Base-by-base conservation (phyloP, 2,329 filamentous ascomycete species). In the Orbilia ellipsospora region DNA sequence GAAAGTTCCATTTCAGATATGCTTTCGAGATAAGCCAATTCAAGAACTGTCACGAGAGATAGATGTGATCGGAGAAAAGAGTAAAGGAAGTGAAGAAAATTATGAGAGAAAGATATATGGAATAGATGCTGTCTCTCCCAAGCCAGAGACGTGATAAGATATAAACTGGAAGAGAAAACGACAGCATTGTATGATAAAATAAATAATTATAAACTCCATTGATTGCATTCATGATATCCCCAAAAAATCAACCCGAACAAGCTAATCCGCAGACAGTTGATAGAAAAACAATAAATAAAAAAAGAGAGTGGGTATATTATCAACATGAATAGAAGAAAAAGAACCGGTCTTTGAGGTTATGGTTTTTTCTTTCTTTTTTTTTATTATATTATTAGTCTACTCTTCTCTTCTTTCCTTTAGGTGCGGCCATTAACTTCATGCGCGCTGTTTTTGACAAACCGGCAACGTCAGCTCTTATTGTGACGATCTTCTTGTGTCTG, bases 351-450 rank as follows among this genome's bases (percentile, higher is more conserved):
- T 75, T 75, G 16, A n/a, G 28, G 44, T 54, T 12, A 45, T 64
- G n/a, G 56, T 60, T 54, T 62, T 69, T 56, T 52, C 61, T 48
- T 13, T 12, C 45, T 60, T 52, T 23, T 18, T 18, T 56, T 45
- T 52, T 10, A 10, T 57, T 72, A 61, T 10, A 15, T 57, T 72
- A 63, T 73, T 83, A 85, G 79, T 87, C 86, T 73, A 89, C 83
- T 85, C 92, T 96, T 84, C 94, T 90, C 84, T 93, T 89, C 87
- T 97, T 98, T 78, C 94, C 94, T 82, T 94, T 94, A 6, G 93
- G 94, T 44, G 94, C 93, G 23, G 94, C 92, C 78, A 93, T 92
- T 84, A 98, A 92, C 78, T 90, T 86, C 76, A 89, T 81, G 78
- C 44, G 84, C 82, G 81, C 86, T 81, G 91, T 81, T 92, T 96